Evolutionary conservation across 805 yeast genomes (phyloP), one percentile per base, ranked within the genome.

Genomic region (Wickerhamomyces chaumierensis): DNA sequence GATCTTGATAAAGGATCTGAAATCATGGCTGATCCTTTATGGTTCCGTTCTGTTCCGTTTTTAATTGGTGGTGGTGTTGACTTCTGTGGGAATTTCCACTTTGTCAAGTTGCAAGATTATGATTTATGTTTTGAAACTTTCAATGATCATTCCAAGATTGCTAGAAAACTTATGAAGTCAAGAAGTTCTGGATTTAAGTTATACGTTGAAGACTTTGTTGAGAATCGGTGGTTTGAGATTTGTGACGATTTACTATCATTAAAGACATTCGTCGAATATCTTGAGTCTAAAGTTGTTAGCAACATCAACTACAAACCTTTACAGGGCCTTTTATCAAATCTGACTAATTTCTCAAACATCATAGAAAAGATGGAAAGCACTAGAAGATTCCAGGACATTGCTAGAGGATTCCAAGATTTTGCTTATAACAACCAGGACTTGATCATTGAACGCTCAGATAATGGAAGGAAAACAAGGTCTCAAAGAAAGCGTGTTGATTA

Each of bases 161-260:
- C 11, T 15, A 31, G 18, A 13, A 12, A 12, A 16, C 6, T 7
- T 6, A n/a, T n/a, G 5, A 16, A 16, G 14, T 7, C 6, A 12
- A 8, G 45, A 18, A 53, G 54, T 9, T 49, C 57, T 8, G 42
- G 48, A n/a, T 53, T 53, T 35, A 51, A 48, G 19, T 36, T 53
- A 4, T 52, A 49, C 27, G 57, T 46, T 21, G 49, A 53, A 31
- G 58, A 53, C 39, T 38, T 52, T 11, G 29, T 37, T 5, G 15
- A 37, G 3, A 53, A 49, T 31, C 51, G 50, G 31, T 53, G 57
- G 58, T 53, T 49, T 43, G 58, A 53, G 35, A 33, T 53, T 34
- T 53, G 55, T 3, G 32, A 40, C 1, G 43, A 43, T 20, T 18
- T 34, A 7, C 37, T 28, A 3, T 48, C 48, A 14, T 42, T 53